phyloP scores from a whole-genome alignment of 495 filamentous ascomycete species.

The Margaritispora aquatica region DNA sequence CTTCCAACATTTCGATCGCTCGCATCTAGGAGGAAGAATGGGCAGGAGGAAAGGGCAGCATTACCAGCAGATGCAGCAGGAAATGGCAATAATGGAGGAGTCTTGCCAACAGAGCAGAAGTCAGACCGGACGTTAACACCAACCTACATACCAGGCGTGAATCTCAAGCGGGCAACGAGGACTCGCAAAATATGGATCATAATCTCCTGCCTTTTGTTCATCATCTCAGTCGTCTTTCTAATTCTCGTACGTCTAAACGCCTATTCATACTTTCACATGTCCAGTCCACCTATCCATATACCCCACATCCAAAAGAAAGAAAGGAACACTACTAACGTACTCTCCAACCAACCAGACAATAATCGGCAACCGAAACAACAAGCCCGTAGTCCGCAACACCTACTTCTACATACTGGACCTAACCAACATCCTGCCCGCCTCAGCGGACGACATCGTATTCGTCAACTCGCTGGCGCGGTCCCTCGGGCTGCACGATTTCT shows the following conservation, averaged over 20 bases:
- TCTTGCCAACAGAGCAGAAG: background rate
- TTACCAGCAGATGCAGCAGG: background rate
- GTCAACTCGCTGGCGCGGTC: slow-evolving; percentile 87
- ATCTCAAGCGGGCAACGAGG: slow-evolving; percentile 47
- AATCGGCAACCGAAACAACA: slow-evolving; percentile 61
- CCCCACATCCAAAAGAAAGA: no score
- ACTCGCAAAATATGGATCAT: slow-evolving; percentile 48
- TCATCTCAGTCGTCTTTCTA: slow-evolving; percentile 68
- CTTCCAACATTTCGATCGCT: slow-evolving; percentile 27
- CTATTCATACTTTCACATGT: no score
- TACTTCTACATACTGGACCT: slow-evolving; percentile 83
- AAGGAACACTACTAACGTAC: no score
- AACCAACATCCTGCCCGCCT: slow-evolving; percentile 77
- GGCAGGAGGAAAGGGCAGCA: slow-evolving; percentile 9
- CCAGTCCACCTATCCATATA: no score
- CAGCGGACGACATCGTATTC: slow-evolving; percentile 46
- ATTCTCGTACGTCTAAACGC: slow-evolving; percentile 58
- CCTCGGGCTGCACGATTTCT: slow-evolving; percentile 88
- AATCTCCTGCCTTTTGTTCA: slow-evolving; percentile 61
- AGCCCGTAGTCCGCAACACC: slow-evolving; percentile 54
- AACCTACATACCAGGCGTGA: slow-evolving; percentile 14
- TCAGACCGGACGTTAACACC: slow-evolving; percentile 14
- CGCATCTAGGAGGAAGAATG: slow-evolving; percentile 11
- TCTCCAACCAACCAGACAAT: slow-evolving; percentile 38
- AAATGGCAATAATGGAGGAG: slow-evolving; percentile 10